Conservation (phyloP, 345 rosid genomes). For the Syzygium aromaticum region DNA sequence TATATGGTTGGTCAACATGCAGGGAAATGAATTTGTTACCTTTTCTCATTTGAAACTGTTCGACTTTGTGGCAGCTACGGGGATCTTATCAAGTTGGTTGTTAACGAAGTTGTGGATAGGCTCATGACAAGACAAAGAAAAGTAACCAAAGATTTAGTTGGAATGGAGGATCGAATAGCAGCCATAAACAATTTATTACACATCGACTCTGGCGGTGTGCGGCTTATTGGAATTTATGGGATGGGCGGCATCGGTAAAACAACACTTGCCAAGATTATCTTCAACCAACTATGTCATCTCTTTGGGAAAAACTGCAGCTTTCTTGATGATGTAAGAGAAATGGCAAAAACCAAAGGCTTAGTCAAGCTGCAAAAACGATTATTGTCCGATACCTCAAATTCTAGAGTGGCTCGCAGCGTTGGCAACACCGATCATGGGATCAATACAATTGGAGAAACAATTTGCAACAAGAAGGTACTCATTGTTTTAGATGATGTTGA, state of each 20-base stretch:
- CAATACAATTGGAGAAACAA: not conserved
- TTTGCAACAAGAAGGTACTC: not conserved
- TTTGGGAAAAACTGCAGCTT: not conserved
- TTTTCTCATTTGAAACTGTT: not conserved
- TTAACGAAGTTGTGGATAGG: not conserved
- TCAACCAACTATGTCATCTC: not conserved
- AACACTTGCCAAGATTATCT: not conserved
- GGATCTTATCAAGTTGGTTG: not conserved
- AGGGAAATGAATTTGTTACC: not conserved
- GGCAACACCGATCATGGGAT: not conserved
- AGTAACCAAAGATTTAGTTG: not conserved
- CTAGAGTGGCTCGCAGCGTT: not conserved
- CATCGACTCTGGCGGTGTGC: not conserved
- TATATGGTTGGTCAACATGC: not conserved
- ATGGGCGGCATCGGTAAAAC: not conserved
- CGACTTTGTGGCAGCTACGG: not conserved
- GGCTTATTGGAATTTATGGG: not conserved
- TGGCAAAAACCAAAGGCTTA: not conserved
- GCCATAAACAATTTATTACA: not conserved
- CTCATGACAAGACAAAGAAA: not conserved
- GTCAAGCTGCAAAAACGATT: not conserved
- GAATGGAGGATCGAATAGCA: not conserved
- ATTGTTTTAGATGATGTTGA: not conserved
- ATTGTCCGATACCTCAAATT: not conserved
- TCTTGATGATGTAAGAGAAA: not conserved